phyloP scores from a whole-genome alignment of 176 grass and related monocot species.

The Hordeum marinum region DNA sequence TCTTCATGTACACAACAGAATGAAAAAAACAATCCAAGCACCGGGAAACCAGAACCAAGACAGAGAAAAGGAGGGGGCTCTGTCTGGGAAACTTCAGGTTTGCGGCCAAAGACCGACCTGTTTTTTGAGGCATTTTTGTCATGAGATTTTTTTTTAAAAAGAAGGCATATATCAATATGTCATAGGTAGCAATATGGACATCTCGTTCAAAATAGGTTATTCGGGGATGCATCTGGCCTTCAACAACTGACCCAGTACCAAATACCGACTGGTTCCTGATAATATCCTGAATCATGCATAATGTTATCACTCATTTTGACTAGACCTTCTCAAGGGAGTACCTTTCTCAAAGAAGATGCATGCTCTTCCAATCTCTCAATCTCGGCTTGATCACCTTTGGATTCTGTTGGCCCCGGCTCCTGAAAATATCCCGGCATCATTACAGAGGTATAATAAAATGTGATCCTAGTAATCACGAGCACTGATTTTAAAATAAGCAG shows the following conservation, averaged over 20 bases:
- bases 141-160: not conserved
- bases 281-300: constrained; percentile 8
- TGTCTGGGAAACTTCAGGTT: not conserved
- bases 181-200: not conserved
- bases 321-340: constrained; percentile 25
- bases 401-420: constrained; percentile 48
- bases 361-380: constrained; percentile 81
- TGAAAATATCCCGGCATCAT: constrained; percentile 16
- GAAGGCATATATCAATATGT: not conserved
- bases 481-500: not conserved
- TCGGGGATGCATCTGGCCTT: not conserved
- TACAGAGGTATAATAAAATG: not conserved
- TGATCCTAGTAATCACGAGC: not conserved
- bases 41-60: not conserved
- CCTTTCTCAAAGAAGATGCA: constrained; percentile 85
- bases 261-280: not conserved
- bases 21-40: not conserved
- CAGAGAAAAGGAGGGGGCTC: not conserved
- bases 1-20: not conserved
- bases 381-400: constrained; percentile 47
- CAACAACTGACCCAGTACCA: not conserved
- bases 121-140: not conserved
- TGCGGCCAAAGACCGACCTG: not conserved
- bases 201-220: not conserved
- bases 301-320: not conserved